Base-by-base conservation (phyloP, 2,329 filamentous ascomycete genomes). In the Sporothrix brunneoviolacea region DNA sequence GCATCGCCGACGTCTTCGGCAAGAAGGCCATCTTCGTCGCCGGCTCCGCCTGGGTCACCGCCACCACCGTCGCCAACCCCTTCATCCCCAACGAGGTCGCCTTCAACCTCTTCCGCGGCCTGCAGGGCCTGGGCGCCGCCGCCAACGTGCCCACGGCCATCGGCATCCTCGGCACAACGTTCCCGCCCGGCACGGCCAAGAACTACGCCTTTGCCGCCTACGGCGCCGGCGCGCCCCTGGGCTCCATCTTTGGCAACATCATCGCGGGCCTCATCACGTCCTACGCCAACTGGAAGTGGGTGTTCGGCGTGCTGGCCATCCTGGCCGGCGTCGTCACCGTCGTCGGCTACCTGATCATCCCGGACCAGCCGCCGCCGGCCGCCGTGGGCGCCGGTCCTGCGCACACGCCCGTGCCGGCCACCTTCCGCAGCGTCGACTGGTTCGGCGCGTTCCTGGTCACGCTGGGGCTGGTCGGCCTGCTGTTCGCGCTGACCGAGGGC, bases 141-240 rank as follows among this genome's bases (percentile, higher is more conserved):
- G 81, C 82, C 15, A 86, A 84, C 59, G 80, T 86, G 0, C 83
- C 84, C 0, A 86, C 83, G 0, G 84, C 83, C 0, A 79, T 88
- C 59, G 84, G 84, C 0, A 86, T 87, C 35, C 64, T 88, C 3
- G 83, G 82, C 0, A 77, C 78, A 2, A 85, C 80, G 0, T 87
- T 87, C 49, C 76, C 77, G 1, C 82, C 82, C 0, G 81, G 83
- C 0, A 82, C 79, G 55, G 78, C 82, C 4, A 86, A 86, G 65
- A 86, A 84, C 58, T 84, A 85, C 60, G 82, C 83, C 1, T 86
- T 88, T 57, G 79, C 77, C 33, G 72, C 75, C 19, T 86, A 84
- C 52, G 74, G 77, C 16, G 81, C 81, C 2, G 83, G 82, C 2
- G 79, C 82, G 0, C 83, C 84, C 0, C 65, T 85, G 0, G 83